Evolutionary conservation across 495 filamentous ascomycete species (phyloP).

Genomic region (Daldinia decipiens): DNA sequence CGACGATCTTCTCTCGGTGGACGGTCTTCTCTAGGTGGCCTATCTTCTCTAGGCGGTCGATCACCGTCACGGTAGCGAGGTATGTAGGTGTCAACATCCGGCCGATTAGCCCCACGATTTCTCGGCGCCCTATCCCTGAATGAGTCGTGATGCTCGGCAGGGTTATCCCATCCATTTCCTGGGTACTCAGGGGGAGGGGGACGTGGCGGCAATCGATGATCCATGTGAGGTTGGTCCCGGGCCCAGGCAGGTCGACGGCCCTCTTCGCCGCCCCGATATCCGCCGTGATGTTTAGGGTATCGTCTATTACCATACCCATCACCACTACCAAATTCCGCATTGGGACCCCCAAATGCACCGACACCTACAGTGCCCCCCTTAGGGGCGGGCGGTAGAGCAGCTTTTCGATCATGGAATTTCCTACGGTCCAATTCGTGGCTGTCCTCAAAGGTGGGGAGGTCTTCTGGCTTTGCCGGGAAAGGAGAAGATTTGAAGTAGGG

Average conservation of each 20-base stretch:
- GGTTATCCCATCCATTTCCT: constrained; percentile 51
- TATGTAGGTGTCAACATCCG: constrained; percentile 69
- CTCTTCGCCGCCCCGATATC: constrained; percentile 54
- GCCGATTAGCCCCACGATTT: constrained; percentile 49
- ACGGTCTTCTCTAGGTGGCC: constrained; percentile 47
- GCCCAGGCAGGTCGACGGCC: constrained; percentile 57
- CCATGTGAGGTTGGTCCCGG: constrained; percentile 51
- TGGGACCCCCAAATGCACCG: constrained; percentile 68
- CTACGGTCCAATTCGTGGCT: constrained; percentile 95
- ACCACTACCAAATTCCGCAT: constrained; percentile 56
- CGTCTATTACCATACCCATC: constrained; percentile 60
- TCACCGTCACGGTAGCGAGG: constrained; percentile 60
- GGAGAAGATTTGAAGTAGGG: constrained; percentile 86
- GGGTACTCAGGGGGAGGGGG: constrained; percentile 56
- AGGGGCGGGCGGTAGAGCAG: constrained; percentile 84
- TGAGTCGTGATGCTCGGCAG: constrained; percentile 53
- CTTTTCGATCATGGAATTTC: constrained; percentile 83
- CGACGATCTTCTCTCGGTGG: constrained; percentile 58
- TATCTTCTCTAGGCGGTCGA: constrained; percentile 42
- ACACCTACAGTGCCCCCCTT: constrained; percentile 87
- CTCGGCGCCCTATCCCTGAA: constrained; percentile 49
- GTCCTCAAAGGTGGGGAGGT: constrained; percentile 89
- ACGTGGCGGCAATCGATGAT: constrained; percentile 58
- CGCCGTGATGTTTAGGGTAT: constrained; percentile 49
- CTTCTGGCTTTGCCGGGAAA: constrained; percentile 79